phyloP scores from a whole-genome alignment of 495 filamentous ascomycete species.

The Echria macrotheca region DNA sequence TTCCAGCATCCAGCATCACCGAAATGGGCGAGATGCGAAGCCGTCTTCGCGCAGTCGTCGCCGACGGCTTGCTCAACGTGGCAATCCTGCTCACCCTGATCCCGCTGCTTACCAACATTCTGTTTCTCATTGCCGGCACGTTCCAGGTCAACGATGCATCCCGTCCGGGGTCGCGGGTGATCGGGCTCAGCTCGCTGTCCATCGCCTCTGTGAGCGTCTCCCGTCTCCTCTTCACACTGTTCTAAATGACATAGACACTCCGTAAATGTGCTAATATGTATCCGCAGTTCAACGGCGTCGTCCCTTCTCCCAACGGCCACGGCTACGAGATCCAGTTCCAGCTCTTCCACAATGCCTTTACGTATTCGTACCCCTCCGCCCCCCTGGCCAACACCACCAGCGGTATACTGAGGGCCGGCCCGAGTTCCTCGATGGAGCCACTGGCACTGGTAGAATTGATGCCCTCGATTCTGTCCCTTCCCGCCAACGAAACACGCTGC shows the following conservation, averaged over 20 bases:
- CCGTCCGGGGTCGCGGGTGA: background rate
- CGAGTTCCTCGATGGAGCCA: background rate
- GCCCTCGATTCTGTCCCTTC: background rate
- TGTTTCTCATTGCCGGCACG: conserved; percentile 1
- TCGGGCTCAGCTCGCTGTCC: conserved; percentile 1
- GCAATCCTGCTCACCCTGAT: background rate
- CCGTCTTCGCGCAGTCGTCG: too few species aligned
- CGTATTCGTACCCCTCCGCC: conserved; percentile 6
- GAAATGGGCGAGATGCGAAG: too few species aligned
- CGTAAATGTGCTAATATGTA: too few species aligned
- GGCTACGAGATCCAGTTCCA: background rate
- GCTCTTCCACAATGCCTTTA: conserved; percentile 6
- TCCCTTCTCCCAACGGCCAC: background rate
- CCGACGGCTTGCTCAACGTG: too few species aligned
- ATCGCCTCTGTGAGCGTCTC: background rate
- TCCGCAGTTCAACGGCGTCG: conserved; percentile 8
- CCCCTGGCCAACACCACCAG: background rate
- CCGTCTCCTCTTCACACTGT: background rate
- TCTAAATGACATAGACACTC: too few species aligned
- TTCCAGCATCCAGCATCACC: too few species aligned
- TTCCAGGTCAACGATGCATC: background rate
- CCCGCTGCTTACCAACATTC: background rate
- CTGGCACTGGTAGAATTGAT: background rate
- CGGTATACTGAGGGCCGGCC: conserved; percentile 1
- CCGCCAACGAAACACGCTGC: conserved; percentile 31